These are phyloP conservation scores for Magnusiomyces ingens DNA, from an alignment of 1,139 yeast species.

Conservation along the genomic window DNA sequence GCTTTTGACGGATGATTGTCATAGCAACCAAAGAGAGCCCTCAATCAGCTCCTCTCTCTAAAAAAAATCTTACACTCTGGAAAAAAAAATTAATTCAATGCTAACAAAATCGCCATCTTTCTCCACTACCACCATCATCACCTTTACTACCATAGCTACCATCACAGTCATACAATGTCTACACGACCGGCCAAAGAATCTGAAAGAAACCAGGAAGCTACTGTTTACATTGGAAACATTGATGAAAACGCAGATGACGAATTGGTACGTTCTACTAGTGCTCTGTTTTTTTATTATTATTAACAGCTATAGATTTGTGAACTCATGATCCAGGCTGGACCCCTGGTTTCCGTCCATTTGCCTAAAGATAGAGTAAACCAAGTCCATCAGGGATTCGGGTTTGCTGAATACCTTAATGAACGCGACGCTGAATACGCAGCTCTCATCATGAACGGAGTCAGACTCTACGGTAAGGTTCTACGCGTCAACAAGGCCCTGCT, in stretches of 20 bases:
- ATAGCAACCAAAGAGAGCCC: no score
- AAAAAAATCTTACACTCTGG: no score
- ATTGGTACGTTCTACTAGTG: conserved; percentile 14
- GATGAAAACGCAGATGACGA: conserved; percentile 67
- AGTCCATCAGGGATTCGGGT: conserved; percentile 82
- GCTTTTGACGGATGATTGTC: no score
- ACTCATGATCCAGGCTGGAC: conserved; percentile 79
- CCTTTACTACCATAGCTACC: no score
- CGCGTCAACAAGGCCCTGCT: conserved; percentile 50
- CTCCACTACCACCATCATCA: background rate
- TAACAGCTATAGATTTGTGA: conserved; percentile 52
- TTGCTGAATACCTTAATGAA: conserved; percentile 59
- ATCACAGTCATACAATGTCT: conserved; percentile 9
- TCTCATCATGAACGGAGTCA: conserved; percentile 53
- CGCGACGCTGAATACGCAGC: conserved; percentile 69
- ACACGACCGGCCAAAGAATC: conserved; percentile 16
- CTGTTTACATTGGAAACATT: conserved; percentile 78
- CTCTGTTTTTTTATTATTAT: conserved; percentile 24
- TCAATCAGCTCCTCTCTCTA: background rate
- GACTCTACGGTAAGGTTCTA: conserved; percentile 58
- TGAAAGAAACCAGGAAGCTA: conserved; percentile 51
- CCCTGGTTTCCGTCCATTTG: conserved; percentile 59
- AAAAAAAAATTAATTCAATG: background rate
- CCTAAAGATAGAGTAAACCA: conserved; percentile 73
- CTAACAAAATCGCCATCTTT: background rate